A percentile compares a stretch with the other conserved stretches of the same genome.
These are phyloP conservation scores for Wickerhamomyces bovis DNA, from an alignment of 805 yeast species.

Conservation along the genomic window DNA sequence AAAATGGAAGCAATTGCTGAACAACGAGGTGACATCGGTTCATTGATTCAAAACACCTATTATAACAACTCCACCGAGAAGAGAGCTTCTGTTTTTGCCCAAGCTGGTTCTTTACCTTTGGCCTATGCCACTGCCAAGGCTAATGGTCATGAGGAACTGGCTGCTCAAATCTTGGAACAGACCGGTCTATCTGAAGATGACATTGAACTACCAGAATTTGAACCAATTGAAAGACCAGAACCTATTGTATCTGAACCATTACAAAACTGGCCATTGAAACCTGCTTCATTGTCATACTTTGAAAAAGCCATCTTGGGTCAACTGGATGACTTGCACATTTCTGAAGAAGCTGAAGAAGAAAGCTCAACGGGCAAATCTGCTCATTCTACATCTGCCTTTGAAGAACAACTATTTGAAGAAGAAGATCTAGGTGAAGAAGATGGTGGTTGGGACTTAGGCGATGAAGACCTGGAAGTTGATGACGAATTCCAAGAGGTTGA, in stretches of 20 bases:
- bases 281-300: constrained; percentile 68
- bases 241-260: constrained; percentile 42
- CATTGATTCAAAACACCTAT: constrained; percentile 77
- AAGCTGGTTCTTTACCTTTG: constrained; percentile 77
- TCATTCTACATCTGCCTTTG: constrained; percentile 18
- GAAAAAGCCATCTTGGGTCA: constrained; percentile 81
- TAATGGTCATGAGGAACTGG: constrained; percentile 72
- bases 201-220: constrained; percentile 55
- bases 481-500: constrained; percentile 51
- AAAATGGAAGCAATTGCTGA: constrained; percentile 90
- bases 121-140: constrained; percentile 92
- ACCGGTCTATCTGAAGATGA: constrained; percentile 62
- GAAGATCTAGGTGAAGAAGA: constrained; percentile 47
- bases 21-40: constrained; percentile 72
- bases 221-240: constrained; percentile 37
- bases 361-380: constrained; percentile 20
- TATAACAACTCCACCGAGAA: constrained; percentile 70
- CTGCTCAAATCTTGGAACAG: constrained; percentile 62
- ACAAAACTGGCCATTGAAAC: constrained; percentile 77
- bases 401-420: constrained; percentile 37
- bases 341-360: constrained; percentile 32
- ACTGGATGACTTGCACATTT: constrained; percentile 56
- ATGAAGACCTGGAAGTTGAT: constrained; percentile 67
- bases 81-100: constrained; percentile 66
- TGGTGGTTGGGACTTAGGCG: constrained; percentile 79